Percentiles rank a stretch among this genome's conserved stretches.
Evolutionary conservation across 1,284 basidiomycete genomes (phyloP).

Genomic region (Agroathelia rolfsii): DNA sequence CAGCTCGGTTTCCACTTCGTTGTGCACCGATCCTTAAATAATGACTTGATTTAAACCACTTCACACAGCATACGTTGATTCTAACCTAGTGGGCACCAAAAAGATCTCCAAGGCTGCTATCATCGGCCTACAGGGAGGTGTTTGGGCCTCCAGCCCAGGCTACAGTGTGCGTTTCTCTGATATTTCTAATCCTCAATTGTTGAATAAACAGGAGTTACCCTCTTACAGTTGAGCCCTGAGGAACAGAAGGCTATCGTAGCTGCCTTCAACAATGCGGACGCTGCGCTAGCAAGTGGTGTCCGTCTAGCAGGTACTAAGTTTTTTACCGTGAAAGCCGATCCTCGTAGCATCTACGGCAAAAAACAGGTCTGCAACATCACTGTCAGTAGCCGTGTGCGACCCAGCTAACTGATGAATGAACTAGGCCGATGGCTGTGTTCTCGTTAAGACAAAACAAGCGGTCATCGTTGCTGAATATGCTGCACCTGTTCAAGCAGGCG

Average conservation of each 20-base stretch:
- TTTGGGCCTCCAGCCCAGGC: conserved; percentile 77
- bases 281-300: conserved; percentile 52
- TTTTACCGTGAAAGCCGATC: conserved; percentile 57
- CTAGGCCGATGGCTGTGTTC: conserved; percentile 71
- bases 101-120: conserved; percentile 79
- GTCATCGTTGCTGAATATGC: conserved; percentile 77
- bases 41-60: too few species aligned
- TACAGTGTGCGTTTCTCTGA: conserved; percentile 69
- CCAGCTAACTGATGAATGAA: too few species aligned
- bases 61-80: conserved; percentile 82
- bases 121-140: conserved; percentile 74
- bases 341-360: conserved; percentile 71
- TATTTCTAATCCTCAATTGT: too few species aligned
- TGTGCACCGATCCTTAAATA: too few species aligned
- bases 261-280: conserved; percentile 40
- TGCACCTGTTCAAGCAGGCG: conserved; percentile 61
- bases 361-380: too few species aligned
- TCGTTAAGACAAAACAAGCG: conserved; percentile 86
- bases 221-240: conserved; percentile 52
- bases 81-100: conserved; percentile 71
- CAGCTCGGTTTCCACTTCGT: too few species aligned
- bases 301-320: conserved; percentile 72
- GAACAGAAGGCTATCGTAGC: conserved; percentile 67
- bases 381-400: too few species aligned
- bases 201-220: too few species aligned